These are phyloP conservation scores for Podospora bellae-mahoneyi DNA, from an alignment of 495 filamentous ascomycete species.

Conservation along the genomic window DNA sequence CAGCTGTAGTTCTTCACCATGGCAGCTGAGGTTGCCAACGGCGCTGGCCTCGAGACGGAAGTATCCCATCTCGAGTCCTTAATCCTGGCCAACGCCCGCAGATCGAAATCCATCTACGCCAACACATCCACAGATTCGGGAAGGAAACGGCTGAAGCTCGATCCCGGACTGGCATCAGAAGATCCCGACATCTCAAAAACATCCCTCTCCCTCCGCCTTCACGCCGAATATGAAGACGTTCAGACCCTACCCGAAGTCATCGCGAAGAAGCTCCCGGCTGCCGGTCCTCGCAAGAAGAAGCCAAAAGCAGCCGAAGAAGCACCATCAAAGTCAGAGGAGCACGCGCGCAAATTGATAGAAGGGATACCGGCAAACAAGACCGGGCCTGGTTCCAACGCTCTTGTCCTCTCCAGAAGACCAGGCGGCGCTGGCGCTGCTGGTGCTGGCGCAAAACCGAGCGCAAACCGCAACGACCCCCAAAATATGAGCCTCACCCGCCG, in stretches of 20 bases:
- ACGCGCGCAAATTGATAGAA: constrained; percentile 68
- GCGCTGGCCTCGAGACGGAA: constrained; percentile 24
- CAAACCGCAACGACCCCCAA: constrained; percentile 29
- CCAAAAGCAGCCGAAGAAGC: constrained; percentile 41
- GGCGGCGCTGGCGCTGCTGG: constrained; percentile 7
- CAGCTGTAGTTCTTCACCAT: constrained; percentile 10
- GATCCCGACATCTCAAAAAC: constrained; percentile 42
- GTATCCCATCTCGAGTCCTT: constrained; percentile 34
- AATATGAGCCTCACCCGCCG: constrained; percentile 58
- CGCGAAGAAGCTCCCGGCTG: constrained; percentile 72
- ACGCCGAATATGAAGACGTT: constrained; percentile 76
- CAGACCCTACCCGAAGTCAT: constrained; percentile 78
- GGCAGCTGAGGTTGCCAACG: constrained; percentile 30
- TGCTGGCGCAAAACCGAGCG: constrained; percentile 12
- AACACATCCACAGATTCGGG: constrained; percentile 30
- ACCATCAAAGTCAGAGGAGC: constrained; percentile 47
- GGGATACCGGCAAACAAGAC: constrained; percentile 51
- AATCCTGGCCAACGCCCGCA: constrained; percentile 41
- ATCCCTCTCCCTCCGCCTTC: constrained; percentile 44
- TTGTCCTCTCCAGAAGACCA: constrained; percentile 47
- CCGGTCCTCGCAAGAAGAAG: constrained; percentile 45
- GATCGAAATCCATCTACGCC: constrained; percentile 41
- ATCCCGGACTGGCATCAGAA: constrained; percentile 33
- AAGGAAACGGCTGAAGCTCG: constrained; percentile 44
- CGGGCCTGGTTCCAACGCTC: constrained; percentile 54